Evolutionary conservation across 2,329 filamentous ascomycete genomes (phyloP), one percentile per base, ranked within the genome.

Genomic region (Phialophora expanda): DNA sequence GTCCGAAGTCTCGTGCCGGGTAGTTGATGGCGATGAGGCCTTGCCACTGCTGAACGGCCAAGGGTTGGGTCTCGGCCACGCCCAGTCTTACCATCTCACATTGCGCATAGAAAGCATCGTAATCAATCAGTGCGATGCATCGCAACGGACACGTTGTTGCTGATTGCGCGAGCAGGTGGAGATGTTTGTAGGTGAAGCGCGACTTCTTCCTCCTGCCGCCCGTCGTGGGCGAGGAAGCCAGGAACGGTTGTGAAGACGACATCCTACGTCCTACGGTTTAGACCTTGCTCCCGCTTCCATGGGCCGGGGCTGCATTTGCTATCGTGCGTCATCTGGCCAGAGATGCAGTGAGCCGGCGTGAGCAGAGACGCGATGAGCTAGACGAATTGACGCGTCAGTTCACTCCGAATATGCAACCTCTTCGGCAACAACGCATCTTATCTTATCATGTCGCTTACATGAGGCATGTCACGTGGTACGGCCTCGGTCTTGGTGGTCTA

Each of bases 21-120:
- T 99, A 99, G 80, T 99, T 99, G 78, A 99, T 88, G 2, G 95
- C 95, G 75, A 99, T 99, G 26, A 99, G 84, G 8, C 91, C 92
- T 78, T 96, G 91, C 91, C 91, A 98, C 83, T 98, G 94, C 75
- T 96, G 93, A 22, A 99, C 95, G 0, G 93, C 95, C 26, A 99
- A 85, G 9, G 95, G 95, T 70, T 88, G 86, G 64, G 92, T 86
- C 67, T 91, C 88, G 14, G 89, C 82, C 11, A 91, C 81, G 12
- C 88, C 89, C 53, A 98, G 84, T 7, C 95, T 88, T 9, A 97
- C 88, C 85, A 93, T 96, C 79, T 99, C 95, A 76, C 93, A 97
- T 81, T 99, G 95, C 3, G 91, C 90, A 77, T 99, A 99, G 79
- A 99, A 99, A 46, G 94, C 94, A 85, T 99, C 95, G 66, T 99